Evolutionary conservation across 2,329 filamentous ascomycete species (phyloP).

Genomic region (Furcasterigmium furcatum): DNA sequence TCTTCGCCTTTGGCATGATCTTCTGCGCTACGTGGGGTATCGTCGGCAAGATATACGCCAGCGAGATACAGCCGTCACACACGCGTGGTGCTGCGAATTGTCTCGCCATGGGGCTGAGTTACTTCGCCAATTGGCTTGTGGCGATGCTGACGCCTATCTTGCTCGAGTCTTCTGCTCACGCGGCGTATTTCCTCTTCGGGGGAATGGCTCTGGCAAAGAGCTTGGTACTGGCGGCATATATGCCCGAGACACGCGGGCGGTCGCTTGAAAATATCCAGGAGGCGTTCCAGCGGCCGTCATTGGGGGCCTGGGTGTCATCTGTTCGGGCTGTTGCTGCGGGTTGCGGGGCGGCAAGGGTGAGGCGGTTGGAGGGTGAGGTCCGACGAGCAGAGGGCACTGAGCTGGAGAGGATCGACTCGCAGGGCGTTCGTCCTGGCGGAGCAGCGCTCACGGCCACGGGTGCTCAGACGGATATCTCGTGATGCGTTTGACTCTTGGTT

Average conservation of each 20-base stretch:
- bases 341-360: neutral
- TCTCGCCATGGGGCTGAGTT: slow-evolving; percentile 36
- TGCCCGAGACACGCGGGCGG: slow-evolving; percentile 38
- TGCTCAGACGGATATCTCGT: neutral
- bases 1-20: slow-evolving; percentile 45
- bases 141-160: slow-evolving; percentile 40
- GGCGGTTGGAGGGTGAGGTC: neutral
- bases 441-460: neutral
- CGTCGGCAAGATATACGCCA: slow-evolving; percentile 51
- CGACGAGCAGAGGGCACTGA: neutral
- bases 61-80: slow-evolving; percentile 52
- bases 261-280: slow-evolving; percentile 41
- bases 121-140: slow-evolving; percentile 40
- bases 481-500: too few relatives aligned
- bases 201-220: slow-evolving; percentile 31
- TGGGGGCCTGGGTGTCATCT: neutral
- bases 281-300: slow-evolving; percentile 29
- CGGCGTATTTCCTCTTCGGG: slow-evolving; percentile 43
- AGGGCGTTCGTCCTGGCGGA: neutral
- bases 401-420: neutral
- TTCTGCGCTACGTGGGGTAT: slow-evolving; percentile 52
- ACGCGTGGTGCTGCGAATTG: slow-evolving; percentile 53
- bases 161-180: slow-evolving; percentile 32
- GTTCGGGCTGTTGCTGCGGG: neutral
- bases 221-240: slow-evolving; percentile 30